Conservation (phyloP, 805 yeast genomes). For the Wickerhamiella kurtzmanii region DNA sequence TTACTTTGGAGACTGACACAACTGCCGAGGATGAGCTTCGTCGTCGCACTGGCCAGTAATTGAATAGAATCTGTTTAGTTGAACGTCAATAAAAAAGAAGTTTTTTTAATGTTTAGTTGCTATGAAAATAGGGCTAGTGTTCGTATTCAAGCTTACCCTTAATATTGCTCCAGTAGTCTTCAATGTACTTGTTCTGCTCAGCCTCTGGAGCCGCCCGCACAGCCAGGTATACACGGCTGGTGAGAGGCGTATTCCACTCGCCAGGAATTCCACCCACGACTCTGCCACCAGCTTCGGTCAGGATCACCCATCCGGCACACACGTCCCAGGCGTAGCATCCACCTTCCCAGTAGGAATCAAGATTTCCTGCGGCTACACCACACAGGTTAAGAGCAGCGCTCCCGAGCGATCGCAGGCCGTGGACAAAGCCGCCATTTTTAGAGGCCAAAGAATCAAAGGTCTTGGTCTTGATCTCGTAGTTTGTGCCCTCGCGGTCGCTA, state of each 20-base stretch:
- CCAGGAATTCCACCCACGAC: slow-evolving; percentile 43
- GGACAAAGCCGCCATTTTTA: slow-evolving; percentile 43
- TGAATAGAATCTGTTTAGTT: not conserved
- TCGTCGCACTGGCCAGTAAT: not conserved
- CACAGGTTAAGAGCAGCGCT: slow-evolving; percentile 53
- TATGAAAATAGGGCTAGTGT: slow-evolving; percentile 9
- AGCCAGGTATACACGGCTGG: slow-evolving; percentile 42
- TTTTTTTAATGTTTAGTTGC: not conserved
- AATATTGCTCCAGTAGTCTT: slow-evolving; percentile 39
- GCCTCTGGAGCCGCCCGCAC: slow-evolving; percentile 38
- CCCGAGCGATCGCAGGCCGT: slow-evolving; percentile 49
- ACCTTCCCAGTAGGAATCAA: slow-evolving; percentile 58
- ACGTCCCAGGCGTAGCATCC: slow-evolving; percentile 63
- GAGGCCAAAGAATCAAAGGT: slow-evolving; percentile 36
- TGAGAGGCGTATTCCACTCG: slow-evolving; percentile 37
- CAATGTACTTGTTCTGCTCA: slow-evolving; percentile 33
- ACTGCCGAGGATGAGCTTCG: not conserved
- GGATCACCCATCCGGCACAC: slow-evolving; percentile 53
- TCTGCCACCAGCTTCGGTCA: slow-evolving; percentile 45
- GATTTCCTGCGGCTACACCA: slow-evolving; percentile 42
- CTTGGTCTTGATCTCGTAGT: slow-evolving; percentile 37
- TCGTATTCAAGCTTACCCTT: slow-evolving; percentile 33
- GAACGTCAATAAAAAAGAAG: not conserved
- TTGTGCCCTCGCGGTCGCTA: slow-evolving; percentile 39
- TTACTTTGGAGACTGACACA: not conserved